A percentile compares a stretch with the other conserved stretches of the same genome.
phyloP scores from a whole-genome alignment of 1,139 yeast species.

The Blastobotrys petasosporus region DNA sequence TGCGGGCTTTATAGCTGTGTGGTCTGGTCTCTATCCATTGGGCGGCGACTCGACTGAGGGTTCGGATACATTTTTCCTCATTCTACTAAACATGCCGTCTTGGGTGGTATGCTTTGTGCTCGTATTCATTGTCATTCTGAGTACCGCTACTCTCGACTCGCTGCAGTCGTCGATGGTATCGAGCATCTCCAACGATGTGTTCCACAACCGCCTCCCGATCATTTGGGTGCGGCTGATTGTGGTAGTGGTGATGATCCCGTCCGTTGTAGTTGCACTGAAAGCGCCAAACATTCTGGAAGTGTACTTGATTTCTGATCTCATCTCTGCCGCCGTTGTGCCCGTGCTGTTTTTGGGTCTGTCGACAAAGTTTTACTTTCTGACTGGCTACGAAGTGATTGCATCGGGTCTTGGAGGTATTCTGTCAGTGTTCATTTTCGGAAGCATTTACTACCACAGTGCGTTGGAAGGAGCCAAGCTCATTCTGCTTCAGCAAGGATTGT shows the following conservation, averaged over 20 bases:
- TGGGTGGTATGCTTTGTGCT: slow-evolving; percentile 84
- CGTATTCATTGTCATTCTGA: slow-evolving; percentile 63
- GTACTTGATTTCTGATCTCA: slow-evolving; percentile 83
- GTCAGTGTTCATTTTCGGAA: slow-evolving; percentile 76
- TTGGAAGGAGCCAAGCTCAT: slow-evolving; percentile 71
- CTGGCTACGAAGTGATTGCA: slow-evolving; percentile 75
- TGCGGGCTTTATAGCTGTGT: slow-evolving; percentile 83
- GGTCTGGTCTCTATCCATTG: slow-evolving; percentile 66
- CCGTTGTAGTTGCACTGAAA: slow-evolving; percentile 73
- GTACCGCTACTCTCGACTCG: slow-evolving; percentile 87
- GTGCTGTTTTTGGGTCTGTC: slow-evolving; percentile 76
- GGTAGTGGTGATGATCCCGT: slow-evolving; percentile 71
- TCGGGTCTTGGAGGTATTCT: slow-evolving; percentile 82
- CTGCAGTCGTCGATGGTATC: slow-evolving; percentile 87
- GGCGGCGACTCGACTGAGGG: slow-evolving; percentile 42
- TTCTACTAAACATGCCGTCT: slow-evolving; percentile 68
- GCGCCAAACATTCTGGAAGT: slow-evolving; percentile 82
- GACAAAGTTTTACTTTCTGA: slow-evolving; percentile 51
- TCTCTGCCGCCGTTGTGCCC: slow-evolving; percentile 83
- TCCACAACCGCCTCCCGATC: slow-evolving; percentile 69
- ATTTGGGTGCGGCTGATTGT: slow-evolving; percentile 69
- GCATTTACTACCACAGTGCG: slow-evolving; percentile 67
- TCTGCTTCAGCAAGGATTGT: slow-evolving; percentile 71
- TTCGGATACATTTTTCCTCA: slow-evolving; percentile 60
- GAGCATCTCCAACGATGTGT: slow-evolving; percentile 80